phyloP scores from a whole-genome alignment of 2,329 filamentous ascomycete species.

The Bipolaris sorokiniana region DNA sequence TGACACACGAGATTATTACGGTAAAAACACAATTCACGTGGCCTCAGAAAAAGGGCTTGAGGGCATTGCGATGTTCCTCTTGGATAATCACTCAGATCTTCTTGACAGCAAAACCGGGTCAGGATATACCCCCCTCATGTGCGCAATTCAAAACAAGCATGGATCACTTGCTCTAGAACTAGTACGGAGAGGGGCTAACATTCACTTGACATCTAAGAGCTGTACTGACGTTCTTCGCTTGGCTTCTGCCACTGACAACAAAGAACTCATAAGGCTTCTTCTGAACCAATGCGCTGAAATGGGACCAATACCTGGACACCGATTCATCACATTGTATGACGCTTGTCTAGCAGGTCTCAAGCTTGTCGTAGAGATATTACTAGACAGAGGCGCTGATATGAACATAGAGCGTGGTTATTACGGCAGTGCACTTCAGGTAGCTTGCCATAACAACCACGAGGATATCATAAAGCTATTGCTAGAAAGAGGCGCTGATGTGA shows the following conservation, averaged over 20 bases:
- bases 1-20: background rate
- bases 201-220: background rate
- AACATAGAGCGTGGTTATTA: too few relatives aligned
- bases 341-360: too few relatives aligned
- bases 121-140: background rate
- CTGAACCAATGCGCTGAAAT: background rate
- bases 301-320: too few relatives aligned
- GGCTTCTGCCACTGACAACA: background rate
- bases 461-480: background rate
- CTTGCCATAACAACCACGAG: too few relatives aligned
- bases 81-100: background rate
- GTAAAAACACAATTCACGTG: background rate
- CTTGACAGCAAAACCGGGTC: rapidly evolving
- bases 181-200: background rate
- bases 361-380: background rate
- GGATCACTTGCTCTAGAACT: background rate
- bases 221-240: background rate
- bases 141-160: background rate
- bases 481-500: background rate
- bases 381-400: too few relatives aligned
- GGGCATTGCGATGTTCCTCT: background rate
- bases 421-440: too few relatives aligned
- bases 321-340: too few relatives aligned
- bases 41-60: background rate
- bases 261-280: background rate